phyloP scores from a whole-genome alignment of 1,139 yeast species.

The Suhomyces kunorum region DNA sequence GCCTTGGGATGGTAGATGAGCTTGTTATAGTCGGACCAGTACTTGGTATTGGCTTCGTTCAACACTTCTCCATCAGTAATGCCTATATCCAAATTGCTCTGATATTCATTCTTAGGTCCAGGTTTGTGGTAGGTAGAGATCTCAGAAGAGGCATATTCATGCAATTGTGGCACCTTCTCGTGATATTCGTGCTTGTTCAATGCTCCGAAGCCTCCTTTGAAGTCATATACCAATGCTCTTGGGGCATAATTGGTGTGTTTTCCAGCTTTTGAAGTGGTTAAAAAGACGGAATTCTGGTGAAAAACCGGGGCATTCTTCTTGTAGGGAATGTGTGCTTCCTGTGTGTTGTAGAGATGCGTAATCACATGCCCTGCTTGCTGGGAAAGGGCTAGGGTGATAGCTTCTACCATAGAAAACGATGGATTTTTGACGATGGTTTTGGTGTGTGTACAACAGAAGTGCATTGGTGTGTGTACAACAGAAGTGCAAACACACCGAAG shows the following conservation, averaged over 20 bases:
- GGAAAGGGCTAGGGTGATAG: constrained; percentile 69
- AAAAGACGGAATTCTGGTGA: constrained; percentile 36
- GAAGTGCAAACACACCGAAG: background rate
- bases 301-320: constrained; percentile 25
- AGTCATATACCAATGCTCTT: constrained; percentile 76
- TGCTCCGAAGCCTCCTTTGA: constrained; percentile 64
- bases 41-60: constrained; percentile 45
- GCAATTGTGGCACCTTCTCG: constrained; percentile 21
- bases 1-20: constrained; percentile 67
- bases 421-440: no score
- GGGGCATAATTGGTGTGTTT: constrained; percentile 69
- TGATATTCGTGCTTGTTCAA: constrained; percentile 55
- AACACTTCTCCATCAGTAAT: constrained; percentile 29
- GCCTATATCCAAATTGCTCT: constrained; percentile 59
- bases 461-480: no score
- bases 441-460: no score
- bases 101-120: constrained; percentile 55
- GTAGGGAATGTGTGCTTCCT: constrained; percentile 68
- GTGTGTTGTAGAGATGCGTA: constrained; percentile 80
- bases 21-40: constrained; percentile 83
- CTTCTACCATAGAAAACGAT: constrained; percentile 62
- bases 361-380: constrained; percentile 70
- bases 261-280: constrained; percentile 39
- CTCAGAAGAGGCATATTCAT: constrained; percentile 9
- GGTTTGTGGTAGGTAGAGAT: constrained; percentile 13